phyloP scores from a whole-genome alignment of 805 yeast species.

The Lipomyces mesembrius region DNA sequence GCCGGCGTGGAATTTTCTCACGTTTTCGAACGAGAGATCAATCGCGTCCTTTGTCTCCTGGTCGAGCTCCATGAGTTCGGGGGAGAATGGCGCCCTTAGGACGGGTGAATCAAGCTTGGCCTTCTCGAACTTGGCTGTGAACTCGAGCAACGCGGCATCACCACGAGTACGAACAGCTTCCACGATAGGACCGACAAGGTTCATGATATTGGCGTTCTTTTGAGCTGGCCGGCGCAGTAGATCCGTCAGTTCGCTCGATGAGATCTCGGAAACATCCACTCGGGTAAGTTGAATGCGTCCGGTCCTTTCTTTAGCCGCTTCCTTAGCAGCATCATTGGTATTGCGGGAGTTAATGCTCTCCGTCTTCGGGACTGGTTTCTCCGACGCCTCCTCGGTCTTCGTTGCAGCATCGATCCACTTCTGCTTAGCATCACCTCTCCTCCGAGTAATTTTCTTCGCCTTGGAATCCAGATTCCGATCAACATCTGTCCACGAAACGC shows the following conservation, averaged over 20 bases:
- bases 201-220: slow-evolving; percentile 89
- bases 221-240: slow-evolving; percentile 95
- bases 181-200: slow-evolving; percentile 87
- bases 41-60: slow-evolving; percentile 80
- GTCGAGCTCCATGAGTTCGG: slow-evolving; percentile 70
- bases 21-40: slow-evolving; percentile 87
- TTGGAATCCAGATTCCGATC: slow-evolving; percentile 84
- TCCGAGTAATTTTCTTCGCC: slow-evolving; percentile 82
- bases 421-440: slow-evolving; percentile 95
- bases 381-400: slow-evolving; percentile 16
- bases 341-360: slow-evolving; percentile 18
- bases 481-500: slow-evolving; percentile 78
- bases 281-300: slow-evolving; percentile 58
- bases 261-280: slow-evolving; percentile 51
- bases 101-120: slow-evolving; percentile 75
- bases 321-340: slow-evolving; percentile 3
- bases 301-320: slow-evolving; percentile 31
- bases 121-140: slow-evolving; percentile 89
- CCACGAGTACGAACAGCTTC: slow-evolving; percentile 77
- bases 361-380: background rate
- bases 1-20: slow-evolving; percentile 90
- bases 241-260: slow-evolving; percentile 54
- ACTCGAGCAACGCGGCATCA: slow-evolving; percentile 84
- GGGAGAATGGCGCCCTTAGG: slow-evolving; percentile 84
- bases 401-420: slow-evolving; percentile 57